Evolutionary conservation across 116 monocot species (phyloP), one percentile per base, ranked within the genome.

Genomic region (Trichopus zeylanicus): DNA sequence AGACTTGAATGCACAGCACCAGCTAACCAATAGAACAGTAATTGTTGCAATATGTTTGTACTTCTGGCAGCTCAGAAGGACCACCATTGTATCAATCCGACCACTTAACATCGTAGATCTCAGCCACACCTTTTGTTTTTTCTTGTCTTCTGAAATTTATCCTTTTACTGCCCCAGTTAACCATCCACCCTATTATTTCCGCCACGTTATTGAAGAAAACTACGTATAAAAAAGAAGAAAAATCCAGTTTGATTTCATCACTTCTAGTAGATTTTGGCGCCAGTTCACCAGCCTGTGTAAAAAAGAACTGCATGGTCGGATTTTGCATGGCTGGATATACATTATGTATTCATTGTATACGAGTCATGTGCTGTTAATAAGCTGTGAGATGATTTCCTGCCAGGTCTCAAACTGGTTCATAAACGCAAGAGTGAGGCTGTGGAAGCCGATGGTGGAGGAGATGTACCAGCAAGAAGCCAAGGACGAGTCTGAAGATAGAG

Each of bases 331-430:
- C n/a, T n/a, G n/a, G n/a, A n/a, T n/a, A n/a, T n/a, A n/a, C n/a
- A n/a, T n/a, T n/a, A n/a, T n/a, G n/a, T n/a, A n/a, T n/a, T n/a
- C n/a, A n/a, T n/a, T n/a, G n/a, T n/a, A n/a, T n/a, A n/a, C n/a
- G n/a, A n/a, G n/a, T n/a, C n/a, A n/a, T n/a, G n/a, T n/a, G n/a
- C n/a, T 15, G 15, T 11, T 37, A 37, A 42, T 42, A n/a, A 12
- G 42, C 13, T 13, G 42, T 1, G 13, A 13, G 6, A 20, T 47
- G 18, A 31, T 5, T 20, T 16, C 6, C 11, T 63, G 58, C 16
- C 75, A 84, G 84, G 84, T 84, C 7, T 77, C 85, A 22, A 85
- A 85, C 55, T 85, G 85, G 85, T 85, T 85, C 68, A 85, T 85
- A 31, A 85, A 85, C 55, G 85, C 85, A 11, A 73, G 85, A 32